A percentile compares a stretch with the other conserved stretches of the same genome.
Conservation (phyloP, 495 filamentous ascomycete species). For the Oleoguttula mirabilis region DNA sequence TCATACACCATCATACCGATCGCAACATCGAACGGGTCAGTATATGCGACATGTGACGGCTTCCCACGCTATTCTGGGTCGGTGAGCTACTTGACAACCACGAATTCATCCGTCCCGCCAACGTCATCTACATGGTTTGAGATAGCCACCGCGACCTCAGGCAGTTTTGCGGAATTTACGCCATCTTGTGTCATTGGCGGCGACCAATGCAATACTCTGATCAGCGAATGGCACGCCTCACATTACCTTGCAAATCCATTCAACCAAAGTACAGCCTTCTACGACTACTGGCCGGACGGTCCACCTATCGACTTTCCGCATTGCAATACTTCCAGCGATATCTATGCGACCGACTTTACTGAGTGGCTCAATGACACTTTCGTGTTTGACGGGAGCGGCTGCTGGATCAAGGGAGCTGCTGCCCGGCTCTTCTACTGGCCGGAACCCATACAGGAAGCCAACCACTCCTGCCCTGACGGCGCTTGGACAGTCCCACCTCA, state of each 20-base stretch:
- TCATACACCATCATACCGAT: background rate
- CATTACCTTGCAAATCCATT: background rate
- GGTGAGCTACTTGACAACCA: background rate
- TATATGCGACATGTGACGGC: background rate
- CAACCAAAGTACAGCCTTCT: background rate
- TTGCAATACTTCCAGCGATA: background rate
- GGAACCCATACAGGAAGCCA: too few relatives aligned
- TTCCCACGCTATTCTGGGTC: background rate
- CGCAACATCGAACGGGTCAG: background rate
- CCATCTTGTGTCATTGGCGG: background rate
- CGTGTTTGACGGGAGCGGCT: background rate
- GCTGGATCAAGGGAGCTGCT: background rate
- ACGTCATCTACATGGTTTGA: background rate
- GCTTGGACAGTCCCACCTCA: too few relatives aligned
- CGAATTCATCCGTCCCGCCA: background rate
- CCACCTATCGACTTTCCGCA: background rate
- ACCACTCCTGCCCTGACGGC: too few relatives aligned
- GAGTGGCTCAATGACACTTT: too few relatives aligned
- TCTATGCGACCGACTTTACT: too few relatives aligned
- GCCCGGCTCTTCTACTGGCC: background rate
- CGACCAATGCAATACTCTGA: background rate
- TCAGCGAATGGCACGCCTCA: background rate
- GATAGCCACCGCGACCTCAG: background rate
- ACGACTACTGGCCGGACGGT: background rate
- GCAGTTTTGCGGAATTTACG: background rate